These are phyloP conservation scores for Tephrocybe sp. DNA, from an alignment of 768 basidiomycete species.

Conservation along the genomic window DNA sequence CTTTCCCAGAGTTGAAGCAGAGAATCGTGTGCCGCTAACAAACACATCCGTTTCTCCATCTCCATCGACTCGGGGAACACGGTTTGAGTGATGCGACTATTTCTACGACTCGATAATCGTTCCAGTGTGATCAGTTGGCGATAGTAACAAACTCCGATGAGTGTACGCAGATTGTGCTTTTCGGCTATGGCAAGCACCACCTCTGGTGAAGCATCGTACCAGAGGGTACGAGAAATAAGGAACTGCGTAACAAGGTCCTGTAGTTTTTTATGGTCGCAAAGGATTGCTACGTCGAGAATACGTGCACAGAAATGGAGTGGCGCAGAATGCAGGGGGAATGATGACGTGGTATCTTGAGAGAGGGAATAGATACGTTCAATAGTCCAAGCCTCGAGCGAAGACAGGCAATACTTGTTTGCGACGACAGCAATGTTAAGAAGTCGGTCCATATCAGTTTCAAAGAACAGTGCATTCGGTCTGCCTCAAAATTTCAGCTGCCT, in stretches of 20 bases:
- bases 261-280: conserved; percentile 46
- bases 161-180: conserved; percentile 29
- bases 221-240: conserved; percentile 52
- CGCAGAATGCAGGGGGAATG: conserved; percentile 28
- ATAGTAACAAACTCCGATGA: conserved; percentile 58
- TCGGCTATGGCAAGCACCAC: conserved; percentile 51
- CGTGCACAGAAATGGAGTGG: conserved; percentile 39
- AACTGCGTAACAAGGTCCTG: conserved; percentile 46
- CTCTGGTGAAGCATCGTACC: conserved; percentile 49
- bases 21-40: conserved; percentile 58
- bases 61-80: conserved; percentile 29
- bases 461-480: conserved; percentile 41
- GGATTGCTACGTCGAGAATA: conserved; percentile 51
- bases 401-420: conserved; percentile 48
- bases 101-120: conserved; percentile 27
- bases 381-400: conserved; percentile 44
- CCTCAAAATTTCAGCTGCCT: no score
- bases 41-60: conserved; percentile 41
- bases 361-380: conserved; percentile 39
- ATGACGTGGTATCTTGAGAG: conserved; percentile 25
- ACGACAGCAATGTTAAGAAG: conserved; percentile 46
- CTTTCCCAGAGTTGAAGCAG: conserved; percentile 56
- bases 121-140: conserved; percentile 40
- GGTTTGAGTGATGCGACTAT: conserved; percentile 24
- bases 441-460: conserved; percentile 34